Percentiles rank a stretch among this genome's conserved stretches.
Evolutionary conservation across 1,284 basidiomycete genomes (phyloP).

Genomic region (Phellopilus nigrolimitatus): DNA sequence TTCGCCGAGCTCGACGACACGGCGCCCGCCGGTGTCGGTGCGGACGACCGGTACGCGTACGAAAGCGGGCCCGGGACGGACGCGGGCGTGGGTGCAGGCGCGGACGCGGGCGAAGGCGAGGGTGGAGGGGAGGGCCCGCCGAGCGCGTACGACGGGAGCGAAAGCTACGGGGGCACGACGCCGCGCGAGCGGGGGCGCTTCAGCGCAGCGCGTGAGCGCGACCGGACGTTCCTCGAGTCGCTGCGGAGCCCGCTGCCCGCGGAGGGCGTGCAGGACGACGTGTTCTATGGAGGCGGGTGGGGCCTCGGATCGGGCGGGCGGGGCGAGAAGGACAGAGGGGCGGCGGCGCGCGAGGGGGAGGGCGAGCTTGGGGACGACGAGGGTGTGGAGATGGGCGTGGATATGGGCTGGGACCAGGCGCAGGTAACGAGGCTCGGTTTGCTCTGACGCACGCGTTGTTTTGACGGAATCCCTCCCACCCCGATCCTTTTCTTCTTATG

Average conservation of each 20-base stretch:
- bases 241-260: conserved; percentile 13
- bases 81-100: no score
- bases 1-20: not conserved
- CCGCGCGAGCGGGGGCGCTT: conserved; percentile 9
- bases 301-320: not conserved
- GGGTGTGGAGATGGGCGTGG: conserved; percentile 24
- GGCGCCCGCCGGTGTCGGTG: not conserved
- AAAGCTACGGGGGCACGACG: conserved; percentile 10
- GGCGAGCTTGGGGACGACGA: no score
- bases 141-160: not conserved
- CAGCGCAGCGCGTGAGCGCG: conserved; percentile 13
- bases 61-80: no score
- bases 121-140: not conserved
- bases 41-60: no score
- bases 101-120: not conserved
- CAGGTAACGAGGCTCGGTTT: conserved; percentile 37
- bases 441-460: conserved; percentile 8
- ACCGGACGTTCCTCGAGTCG: conserved; percentile 14
- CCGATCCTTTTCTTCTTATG: not conserved
- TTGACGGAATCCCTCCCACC: not conserved
- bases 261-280: no score
- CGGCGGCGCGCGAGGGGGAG: not conserved
- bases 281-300: not conserved
- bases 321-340: no score
- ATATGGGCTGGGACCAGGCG: conserved; percentile 59